phyloP scores from a whole-genome alignment of 116 monocot genomes.

The Papilionanthe hybrid region DNA sequence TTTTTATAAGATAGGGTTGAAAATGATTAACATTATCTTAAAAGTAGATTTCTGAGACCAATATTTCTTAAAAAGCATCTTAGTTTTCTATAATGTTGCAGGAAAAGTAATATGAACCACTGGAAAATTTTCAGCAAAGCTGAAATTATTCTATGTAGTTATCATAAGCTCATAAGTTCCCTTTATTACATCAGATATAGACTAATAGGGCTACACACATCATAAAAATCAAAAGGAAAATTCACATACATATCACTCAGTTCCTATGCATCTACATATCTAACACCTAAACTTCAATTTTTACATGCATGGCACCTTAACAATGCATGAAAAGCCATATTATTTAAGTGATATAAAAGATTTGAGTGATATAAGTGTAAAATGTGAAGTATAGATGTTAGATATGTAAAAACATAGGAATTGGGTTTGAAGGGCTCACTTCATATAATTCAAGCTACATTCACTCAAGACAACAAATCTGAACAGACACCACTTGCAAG shows the following conservation, averaged over 20 bases:
- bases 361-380: no score
- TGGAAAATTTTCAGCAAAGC: no score
- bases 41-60: not conserved
- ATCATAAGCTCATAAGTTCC: not conserved
- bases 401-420: no score
- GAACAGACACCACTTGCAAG: conserved; percentile 1
- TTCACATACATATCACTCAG: not conserved
- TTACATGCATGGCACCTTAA: no score
- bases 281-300: no score
- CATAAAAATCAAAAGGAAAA: not conserved
- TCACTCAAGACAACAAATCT: not conserved
- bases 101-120: no score
- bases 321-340: no score
- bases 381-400: no score
- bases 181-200: not conserved
- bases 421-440: not conserved
- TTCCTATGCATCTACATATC: no score
- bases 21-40: not conserved
- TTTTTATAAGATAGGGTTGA: not conserved
- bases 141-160: not conserved
- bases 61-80: no score
- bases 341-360: no score
- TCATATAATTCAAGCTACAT: not conserved
- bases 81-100: no score
- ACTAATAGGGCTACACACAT: not conserved